A percentile compares a stretch with the other conserved stretches of the same genome.
Evolutionary conservation across 805 yeast species (phyloP).

Genomic region (Sugiyamaella chiloensis): DNA sequence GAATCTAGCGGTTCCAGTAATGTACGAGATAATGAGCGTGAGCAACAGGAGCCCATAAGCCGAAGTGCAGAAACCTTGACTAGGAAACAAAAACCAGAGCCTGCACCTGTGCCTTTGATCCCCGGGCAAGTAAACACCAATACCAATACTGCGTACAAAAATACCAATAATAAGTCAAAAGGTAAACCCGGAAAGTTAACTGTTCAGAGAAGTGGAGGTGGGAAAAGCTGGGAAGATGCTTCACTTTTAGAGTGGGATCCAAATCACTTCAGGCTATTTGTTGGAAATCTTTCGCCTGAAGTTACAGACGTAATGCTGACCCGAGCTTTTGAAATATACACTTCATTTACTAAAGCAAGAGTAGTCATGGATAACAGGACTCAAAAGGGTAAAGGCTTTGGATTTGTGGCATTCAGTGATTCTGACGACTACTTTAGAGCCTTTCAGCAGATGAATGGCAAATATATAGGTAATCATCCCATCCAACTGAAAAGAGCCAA

Average conservation of each 20-base stretch:
- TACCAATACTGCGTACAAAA: too few species aligned
- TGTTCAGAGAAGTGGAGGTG: constrained; percentile 46
- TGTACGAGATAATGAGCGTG: too few species aligned
- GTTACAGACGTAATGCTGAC: constrained; percentile 56
- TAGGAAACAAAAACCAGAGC: too few species aligned
- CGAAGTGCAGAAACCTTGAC: too few species aligned
- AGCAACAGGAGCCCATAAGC: too few species aligned
- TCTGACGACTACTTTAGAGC: constrained; percentile 68
- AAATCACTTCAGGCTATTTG: constrained; percentile 64
- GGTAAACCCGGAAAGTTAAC: too few species aligned
- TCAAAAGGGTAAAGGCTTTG: constrained; percentile 60
- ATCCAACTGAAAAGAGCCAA: constrained; percentile 64
- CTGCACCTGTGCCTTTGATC: too few species aligned
- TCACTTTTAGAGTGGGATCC: constrained; percentile 64
- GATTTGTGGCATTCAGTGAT: constrained; percentile 65
- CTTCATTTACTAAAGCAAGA: constrained; percentile 53
- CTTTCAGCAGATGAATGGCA: constrained; percentile 72
- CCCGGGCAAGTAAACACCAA: too few species aligned
- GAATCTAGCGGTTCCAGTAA: too few species aligned
- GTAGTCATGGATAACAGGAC: constrained; percentile 53
- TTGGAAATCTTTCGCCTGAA: constrained; percentile 70
- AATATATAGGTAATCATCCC: constrained; percentile 72
- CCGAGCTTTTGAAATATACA: constrained; percentile 52
- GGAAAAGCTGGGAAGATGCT: constrained; percentile 47
- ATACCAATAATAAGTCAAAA: too few species aligned